phyloP scores from a whole-genome alignment of 2,329 filamentous ascomycete genomes.

The Ilyonectria sp. region DNA sequence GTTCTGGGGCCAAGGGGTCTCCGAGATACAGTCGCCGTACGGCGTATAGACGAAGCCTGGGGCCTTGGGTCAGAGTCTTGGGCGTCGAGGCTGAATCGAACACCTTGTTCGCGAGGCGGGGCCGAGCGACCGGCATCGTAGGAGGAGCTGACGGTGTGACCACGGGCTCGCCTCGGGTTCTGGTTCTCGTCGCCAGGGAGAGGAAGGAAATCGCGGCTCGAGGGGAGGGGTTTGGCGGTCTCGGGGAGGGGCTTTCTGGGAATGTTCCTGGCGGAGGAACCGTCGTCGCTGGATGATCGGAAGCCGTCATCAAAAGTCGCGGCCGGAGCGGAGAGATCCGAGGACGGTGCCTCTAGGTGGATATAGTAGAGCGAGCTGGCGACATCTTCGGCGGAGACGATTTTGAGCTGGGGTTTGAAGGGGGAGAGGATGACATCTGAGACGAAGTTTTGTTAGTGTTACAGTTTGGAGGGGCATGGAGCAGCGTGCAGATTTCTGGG shows the following conservation, averaged over 20 bases:
- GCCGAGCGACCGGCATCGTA: conserved; percentile 31
- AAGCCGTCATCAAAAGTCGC: conserved; percentile 49
- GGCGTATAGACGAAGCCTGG: conserved; percentile 30
- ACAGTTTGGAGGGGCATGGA: conserved; percentile 31
- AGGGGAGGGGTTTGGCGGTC: conserved; percentile 47
- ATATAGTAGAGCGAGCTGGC: conserved; percentile 92
- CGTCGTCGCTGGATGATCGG: conserved; percentile 62
- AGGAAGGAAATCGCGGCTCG: conserved; percentile 38
- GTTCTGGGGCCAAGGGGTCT: conserved; percentile 50
- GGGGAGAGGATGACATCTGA: conserved; percentile 93
- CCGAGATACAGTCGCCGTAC: conserved; percentile 40
- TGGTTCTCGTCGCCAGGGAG: conserved; percentile 36
- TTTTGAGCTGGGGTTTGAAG: conserved; percentile 89
- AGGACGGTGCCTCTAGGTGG: conserved; percentile 74
- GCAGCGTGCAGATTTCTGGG: not conserved
- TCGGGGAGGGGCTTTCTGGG: conserved; percentile 67
- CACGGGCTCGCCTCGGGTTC: conserved; percentile 34
- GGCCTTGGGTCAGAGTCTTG: conserved; percentile 4
- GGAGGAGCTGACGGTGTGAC: conserved; percentile 41
- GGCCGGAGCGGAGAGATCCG: conserved; percentile 60
- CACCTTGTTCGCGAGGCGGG: conserved; percentile 28
- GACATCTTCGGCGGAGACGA: conserved; percentile 90
- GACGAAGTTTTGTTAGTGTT: conserved; percentile 36
- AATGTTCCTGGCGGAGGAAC: conserved; percentile 61
- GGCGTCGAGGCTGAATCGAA: conserved; percentile 27